Percentiles rank a stretch among this genome's conserved stretches.
phyloP scores from a whole-genome alignment of 2,329 filamentous ascomycete genomes.

The Colletotrichum coccodes region DNA sequence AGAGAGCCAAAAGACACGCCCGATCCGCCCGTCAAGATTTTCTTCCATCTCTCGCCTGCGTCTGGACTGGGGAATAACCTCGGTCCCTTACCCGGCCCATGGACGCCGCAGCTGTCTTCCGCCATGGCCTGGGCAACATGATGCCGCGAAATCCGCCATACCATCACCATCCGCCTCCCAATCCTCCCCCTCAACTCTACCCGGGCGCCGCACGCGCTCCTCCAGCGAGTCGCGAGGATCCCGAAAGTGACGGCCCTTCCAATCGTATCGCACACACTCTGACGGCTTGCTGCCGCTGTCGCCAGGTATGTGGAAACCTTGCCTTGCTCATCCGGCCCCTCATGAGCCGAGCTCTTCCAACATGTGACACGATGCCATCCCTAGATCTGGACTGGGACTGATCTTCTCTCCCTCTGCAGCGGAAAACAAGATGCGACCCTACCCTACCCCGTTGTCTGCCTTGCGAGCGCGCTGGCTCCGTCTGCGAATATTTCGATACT shows the following conservation, averaged over 20 bases:
- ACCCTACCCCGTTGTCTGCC: constrained; percentile 90
- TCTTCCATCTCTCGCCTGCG: neutral
- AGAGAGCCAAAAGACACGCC: neutral
- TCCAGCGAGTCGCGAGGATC: constrained; percentile 48
- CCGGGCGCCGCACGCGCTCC: constrained; percentile 43
- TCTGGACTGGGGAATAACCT: constrained; percentile 17
- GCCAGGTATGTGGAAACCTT: constrained; percentile 68
- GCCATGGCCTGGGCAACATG: constrained; percentile 56
- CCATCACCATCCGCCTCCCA: constrained; percentile 35
- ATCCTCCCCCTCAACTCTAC: constrained; percentile 36
- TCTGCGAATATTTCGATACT: constrained; percentile 96
- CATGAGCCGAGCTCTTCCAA: neutral
- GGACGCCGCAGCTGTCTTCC: constrained; percentile 70
- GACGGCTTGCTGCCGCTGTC: constrained; percentile 82
- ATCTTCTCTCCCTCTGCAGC: constrained; percentile 59
- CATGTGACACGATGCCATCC: constrained; percentile 5
- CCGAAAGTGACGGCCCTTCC: constrained; percentile 61
- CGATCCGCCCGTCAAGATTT: neutral
- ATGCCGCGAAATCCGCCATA: constrained; percentile 36
- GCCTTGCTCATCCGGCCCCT: neutral
- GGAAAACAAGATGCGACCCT: constrained; percentile 96
- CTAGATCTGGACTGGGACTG: constrained; percentile 2
- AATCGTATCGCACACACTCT: constrained; percentile 80
- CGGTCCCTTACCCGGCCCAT: constrained; percentile 49
- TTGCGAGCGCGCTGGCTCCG: constrained; percentile 90